A percentile compares a stretch with the other conserved stretches of the same genome.
Conservation (phyloP, 2,329 filamentous ascomycete species). For the Botrytis tulipae region DNA sequence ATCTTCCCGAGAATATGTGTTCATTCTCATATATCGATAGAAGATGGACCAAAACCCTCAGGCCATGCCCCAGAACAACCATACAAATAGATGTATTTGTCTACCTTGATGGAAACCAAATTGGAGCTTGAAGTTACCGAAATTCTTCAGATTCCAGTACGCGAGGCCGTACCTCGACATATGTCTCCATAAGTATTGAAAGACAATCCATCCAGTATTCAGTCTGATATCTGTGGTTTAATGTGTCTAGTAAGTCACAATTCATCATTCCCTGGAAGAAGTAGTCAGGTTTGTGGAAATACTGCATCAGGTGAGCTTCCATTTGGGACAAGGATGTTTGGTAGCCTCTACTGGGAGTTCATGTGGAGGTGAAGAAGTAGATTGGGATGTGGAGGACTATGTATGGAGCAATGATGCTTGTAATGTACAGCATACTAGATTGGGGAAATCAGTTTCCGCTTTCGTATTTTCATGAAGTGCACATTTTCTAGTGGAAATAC, state of each 20-base stretch:
- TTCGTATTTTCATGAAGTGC: not conserved
- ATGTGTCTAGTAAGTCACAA: not conserved
- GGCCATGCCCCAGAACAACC: too few relatives aligned
- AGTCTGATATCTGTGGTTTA: not conserved
- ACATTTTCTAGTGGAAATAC: not conserved
- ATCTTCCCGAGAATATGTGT: not conserved
- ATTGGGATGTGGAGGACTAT: not conserved
- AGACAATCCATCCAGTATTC: not conserved
- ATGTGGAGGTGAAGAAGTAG: not conserved
- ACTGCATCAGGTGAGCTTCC: not conserved
- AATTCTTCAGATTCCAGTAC: not conserved
- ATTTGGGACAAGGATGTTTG: not conserved
- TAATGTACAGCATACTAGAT: too few relatives aligned
- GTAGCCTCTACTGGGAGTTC: not conserved
- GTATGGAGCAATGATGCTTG: not conserved
- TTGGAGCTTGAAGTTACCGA: not conserved
- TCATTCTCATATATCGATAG: too few relatives aligned
- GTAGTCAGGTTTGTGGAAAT: not conserved
- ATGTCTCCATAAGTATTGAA: not conserved
- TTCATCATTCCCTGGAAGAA: not conserved
- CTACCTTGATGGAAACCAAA: not conserved
- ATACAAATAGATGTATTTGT: not conserved
- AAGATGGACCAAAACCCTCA: not conserved
- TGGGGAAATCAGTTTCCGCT: rapidly evolving
- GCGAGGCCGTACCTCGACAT: not conserved